Base-by-base conservation (phyloP, 176 grass and related monocot genomes). In the Echinochloa phyllopogon region DNA sequence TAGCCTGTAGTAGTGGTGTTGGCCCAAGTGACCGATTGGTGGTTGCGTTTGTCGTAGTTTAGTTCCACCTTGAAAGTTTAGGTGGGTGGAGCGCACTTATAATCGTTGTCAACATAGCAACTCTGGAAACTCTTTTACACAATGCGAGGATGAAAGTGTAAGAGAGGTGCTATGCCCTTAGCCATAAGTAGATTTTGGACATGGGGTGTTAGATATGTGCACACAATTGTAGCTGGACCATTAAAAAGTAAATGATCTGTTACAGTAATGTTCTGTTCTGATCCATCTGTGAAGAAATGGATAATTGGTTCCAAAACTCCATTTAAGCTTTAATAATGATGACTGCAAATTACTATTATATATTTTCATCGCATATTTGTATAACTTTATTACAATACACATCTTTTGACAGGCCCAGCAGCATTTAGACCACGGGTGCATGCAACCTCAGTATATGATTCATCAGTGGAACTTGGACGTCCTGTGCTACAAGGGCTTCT, bases 401-500 rank as follows among this genome's bases (percentile, higher is more conserved):
- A 48, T 82, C 48, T 58, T 56, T 89, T 88, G 84, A 50, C 76
- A 98, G 96, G 89, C 69, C 91, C 96, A 83, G 96, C 96, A 81
- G 96, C 96, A 85, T 98, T 98, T 79, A 89, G 93, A 76, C 96
- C 96, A 78, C 89, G 93, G 60, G 85, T 91, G 57, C 78, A 95
- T 89, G 91, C 93, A 57, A 90, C 91, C 72, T 86, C 87, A 61
- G 76, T 85, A 18, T 98, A 98, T 85, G 90, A 70, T 69, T 85
- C 96, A 77, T 82, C 87, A 47, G 88, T 92, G 55, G 91, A 94
- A 66, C 90, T 89, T 76, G 96, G 96, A 5, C 93, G 96, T 58
- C 93, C 96, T 75, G 91, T 98, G 71, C 85, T 98, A 57, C 93
- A 94, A 92, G 96, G 91, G 62, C 91, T 98, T 84, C 74, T 98